Evolutionary conservation across 257 asterid genomes (phyloP), one percentile per base, ranked within the genome.

Genomic region (Nyctanthes arbortristis): DNA sequence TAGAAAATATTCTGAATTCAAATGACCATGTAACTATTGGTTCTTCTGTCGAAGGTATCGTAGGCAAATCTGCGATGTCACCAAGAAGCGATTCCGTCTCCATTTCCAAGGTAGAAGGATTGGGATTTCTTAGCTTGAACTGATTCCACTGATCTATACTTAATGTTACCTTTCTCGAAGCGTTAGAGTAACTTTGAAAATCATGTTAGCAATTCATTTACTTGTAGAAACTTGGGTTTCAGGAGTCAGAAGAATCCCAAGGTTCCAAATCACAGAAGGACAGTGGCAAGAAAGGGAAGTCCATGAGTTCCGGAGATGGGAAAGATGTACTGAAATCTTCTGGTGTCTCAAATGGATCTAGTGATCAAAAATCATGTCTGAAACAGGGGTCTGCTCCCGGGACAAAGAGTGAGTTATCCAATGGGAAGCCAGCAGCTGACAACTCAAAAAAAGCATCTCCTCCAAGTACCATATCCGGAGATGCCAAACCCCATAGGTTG

Each of bases 401-500:
- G 67, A 52, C 72, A 49, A 78, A 83, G 65, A 55, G 71, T 61
- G 75, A 77, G 67, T 63, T 82, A 6, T 4, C n/a, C 6, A 72
- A 75, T 6, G 78, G 65, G 74, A 82, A 29, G 61, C 83, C 58
- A 74, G 64, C 61, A 9, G 55, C 69, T 55, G 81, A 71, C 49
- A 55, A 70, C 67, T 39, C 73, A 63, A 75, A 56, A 69, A 52
- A 70, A 22, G 24, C 78, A 33, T 37, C 70, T 31, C 65, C 68
- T 49, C 82, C 54, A 47, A 93, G 93, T 57, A 93, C 96, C 67
- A 77, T 84, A 58, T 64, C 77, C 64, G 93, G 75, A 74, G 96
- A 88, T 78, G 81, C 81, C 57, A 88, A 78, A 79, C 37, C 89
- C 71, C 89, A 82, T 63, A 87, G 47, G 75, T 34, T 67, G 76